phyloP scores from a whole-genome alignment of 768 basidiomycete genomes.

The Wakefieldia striispora region DNA sequence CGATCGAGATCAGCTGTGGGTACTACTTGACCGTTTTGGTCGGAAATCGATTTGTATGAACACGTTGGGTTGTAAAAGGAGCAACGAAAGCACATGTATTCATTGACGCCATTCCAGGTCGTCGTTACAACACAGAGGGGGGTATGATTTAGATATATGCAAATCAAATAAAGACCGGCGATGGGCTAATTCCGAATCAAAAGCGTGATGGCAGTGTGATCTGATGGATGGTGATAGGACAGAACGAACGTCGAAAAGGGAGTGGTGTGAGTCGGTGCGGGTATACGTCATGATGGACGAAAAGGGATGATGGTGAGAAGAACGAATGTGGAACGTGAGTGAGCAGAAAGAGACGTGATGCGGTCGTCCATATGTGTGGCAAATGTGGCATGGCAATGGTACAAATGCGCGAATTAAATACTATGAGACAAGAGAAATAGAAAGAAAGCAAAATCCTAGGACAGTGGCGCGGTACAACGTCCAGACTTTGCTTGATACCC shows the following conservation, averaged over 20 bases:
- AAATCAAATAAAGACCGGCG: too few species aligned
- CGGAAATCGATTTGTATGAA: too few species aligned
- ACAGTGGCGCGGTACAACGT: slow-evolving; percentile 13
- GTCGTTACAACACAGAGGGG: slow-evolving; percentile 4
- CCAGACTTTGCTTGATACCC: slow-evolving; percentile 7
- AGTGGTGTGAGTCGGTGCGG: slow-evolving; percentile 2
- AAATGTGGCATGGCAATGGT: slow-evolving; percentile 14
- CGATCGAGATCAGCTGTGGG: background rate
- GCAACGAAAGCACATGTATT: too few species aligned
- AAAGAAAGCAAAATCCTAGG: background rate
- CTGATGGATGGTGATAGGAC: background rate
- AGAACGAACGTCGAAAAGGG: slow-evolving; percentile 7
- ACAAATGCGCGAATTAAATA: slow-evolving; percentile 30
- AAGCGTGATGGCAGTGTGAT: slow-evolving; percentile 4
- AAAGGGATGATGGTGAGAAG: background rate
- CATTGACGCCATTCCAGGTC: background rate
- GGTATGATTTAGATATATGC: background rate
- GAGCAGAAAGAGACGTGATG: background rate
- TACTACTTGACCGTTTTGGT: background rate
- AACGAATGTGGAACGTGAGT: slow-evolving; percentile 4
- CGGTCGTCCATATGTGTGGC: background rate
- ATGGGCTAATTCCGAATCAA: background rate
- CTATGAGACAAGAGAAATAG: slow-evolving; percentile 17
- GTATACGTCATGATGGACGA: slow-evolving; percentile 6
- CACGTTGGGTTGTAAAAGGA: too few species aligned